Conservation (phyloP, 2,329 filamentous ascomycete genomes). For the Rasamsonia emersonii region DNA sequence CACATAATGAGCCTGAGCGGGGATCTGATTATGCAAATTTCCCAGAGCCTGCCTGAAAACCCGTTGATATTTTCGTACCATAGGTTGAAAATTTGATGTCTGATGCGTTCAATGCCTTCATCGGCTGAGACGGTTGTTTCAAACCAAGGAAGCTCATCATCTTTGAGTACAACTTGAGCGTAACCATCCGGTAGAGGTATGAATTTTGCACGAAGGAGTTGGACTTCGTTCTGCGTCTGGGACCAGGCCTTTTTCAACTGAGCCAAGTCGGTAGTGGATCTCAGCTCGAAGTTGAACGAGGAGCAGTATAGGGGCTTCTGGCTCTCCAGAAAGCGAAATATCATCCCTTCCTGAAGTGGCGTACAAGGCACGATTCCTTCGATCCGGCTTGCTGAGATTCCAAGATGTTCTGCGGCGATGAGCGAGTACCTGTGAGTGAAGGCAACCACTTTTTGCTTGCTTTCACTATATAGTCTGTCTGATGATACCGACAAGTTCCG, state of each 20-base stretch:
- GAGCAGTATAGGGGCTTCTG: constrained; percentile 64
- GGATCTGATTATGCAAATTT: constrained; percentile 21
- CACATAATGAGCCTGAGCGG: constrained; percentile 36
- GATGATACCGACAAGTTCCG: constrained; percentile 4
- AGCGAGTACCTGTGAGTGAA: constrained; percentile 54
- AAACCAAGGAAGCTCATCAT: constrained; percentile 37
- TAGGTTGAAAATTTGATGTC: constrained; percentile 28
- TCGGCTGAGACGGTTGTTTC: constrained; percentile 22
- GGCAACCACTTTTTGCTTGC: constrained; percentile 55
- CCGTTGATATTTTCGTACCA: constrained; percentile 50
- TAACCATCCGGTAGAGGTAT: constrained; percentile 65
- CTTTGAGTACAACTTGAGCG: constrained; percentile 59
- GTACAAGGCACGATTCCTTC: constrained; percentile 76
- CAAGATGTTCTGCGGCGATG: constrained; percentile 45
- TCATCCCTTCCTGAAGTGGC: constrained; percentile 76
- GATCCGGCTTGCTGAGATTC: constrained; percentile 45
- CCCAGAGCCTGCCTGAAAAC: constrained; percentile 27
- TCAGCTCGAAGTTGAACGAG: constrained; percentile 56
- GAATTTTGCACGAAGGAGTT: constrained; percentile 67
- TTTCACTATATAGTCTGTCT: constrained; percentile 33
- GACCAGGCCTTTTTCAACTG: constrained; percentile 52
- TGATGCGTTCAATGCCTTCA: constrained; percentile 21
- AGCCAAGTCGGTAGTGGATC: constrained; percentile 33
- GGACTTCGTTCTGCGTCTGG: constrained; percentile 40
- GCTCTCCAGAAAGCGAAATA: constrained; percentile 58